Conservation (phyloP, 345 rosid species). For the Eucalyptus cladocalyx region DNA sequence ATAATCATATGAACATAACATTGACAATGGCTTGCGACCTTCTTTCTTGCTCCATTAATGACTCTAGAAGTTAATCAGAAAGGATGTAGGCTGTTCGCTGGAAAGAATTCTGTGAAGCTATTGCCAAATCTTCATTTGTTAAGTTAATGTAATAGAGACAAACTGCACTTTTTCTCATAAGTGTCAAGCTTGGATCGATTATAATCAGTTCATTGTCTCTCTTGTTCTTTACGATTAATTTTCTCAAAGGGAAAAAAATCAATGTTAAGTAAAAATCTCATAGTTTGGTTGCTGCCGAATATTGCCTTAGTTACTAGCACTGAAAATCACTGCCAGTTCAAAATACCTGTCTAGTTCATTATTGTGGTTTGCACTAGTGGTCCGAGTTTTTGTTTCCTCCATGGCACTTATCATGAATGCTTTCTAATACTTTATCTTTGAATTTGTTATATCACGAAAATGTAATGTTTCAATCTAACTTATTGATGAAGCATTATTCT, state of each 20-base stretch:
- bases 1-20: constrained; percentile 7
- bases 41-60: neutral
- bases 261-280: neutral
- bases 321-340: neutral
- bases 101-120: neutral
- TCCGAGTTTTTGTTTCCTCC: neutral
- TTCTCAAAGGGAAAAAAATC: neutral
- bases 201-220: neutral
- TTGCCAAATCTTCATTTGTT: neutral
- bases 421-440: neutral
- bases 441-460: neutral
- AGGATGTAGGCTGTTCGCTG: neutral
- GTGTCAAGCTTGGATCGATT: neutral
- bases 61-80: neutral
- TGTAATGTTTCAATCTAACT: neutral
- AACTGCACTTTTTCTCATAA: neutral
- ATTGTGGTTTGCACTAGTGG: neutral
- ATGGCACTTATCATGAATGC: no score
- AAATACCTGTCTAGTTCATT: neutral
- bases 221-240: neutral
- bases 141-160: neutral
- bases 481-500: neutral
- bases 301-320: neutral
- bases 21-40: neutral
- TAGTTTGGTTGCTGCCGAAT: neutral